Evolutionary conservation across 306 rosid species (phyloP).

Genomic region (Geum urbanum): DNA sequence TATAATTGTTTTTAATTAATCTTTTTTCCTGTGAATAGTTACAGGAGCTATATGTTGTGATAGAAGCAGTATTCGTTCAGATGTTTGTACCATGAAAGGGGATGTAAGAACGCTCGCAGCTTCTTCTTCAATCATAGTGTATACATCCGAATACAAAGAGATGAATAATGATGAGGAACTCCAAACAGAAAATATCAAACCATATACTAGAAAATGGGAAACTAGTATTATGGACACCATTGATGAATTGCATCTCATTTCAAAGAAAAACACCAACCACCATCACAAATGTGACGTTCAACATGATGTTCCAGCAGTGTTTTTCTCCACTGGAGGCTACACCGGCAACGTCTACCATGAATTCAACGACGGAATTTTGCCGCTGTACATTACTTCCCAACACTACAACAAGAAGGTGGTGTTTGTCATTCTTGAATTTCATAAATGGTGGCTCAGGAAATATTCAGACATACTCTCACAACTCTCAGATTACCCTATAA

Average conservation of each 20-base stretch:
- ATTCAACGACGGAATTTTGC: conserved; percentile 86
- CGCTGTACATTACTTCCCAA: conserved; percentile 72
- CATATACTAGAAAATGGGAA: conserved; percentile 94
- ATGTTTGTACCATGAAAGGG: conserved; percentile 81
- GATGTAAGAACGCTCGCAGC: conserved; percentile 62
- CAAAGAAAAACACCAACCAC: conserved; percentile 32
- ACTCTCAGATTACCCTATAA: conserved; percentile 55
- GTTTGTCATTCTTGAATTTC: conserved; percentile 77
- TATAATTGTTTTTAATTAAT: too few relatives aligned
- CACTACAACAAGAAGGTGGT: conserved; percentile 68
- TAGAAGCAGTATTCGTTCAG: conserved; percentile 73
- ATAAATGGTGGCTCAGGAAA: conserved; percentile 76
- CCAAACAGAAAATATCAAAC: conserved; percentile 63
- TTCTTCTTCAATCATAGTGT: conserved; percentile 64
- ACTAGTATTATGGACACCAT: conserved; percentile 59
- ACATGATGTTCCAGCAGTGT: conserved; percentile 78
- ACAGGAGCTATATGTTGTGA: conserved; percentile 77
- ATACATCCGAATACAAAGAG: conserved; percentile 30
- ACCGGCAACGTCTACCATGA: conserved; percentile 93
- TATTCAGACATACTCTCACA: conserved; percentile 68
- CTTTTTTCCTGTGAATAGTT: neutral
- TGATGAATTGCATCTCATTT: conserved; percentile 54
- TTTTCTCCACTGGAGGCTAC: conserved; percentile 89
- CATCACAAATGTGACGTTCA: conserved; percentile 52
- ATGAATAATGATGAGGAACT: conserved; percentile 22